These are phyloP conservation scores for Mycena belliarum DNA, from an alignment of 768 basidiomycete species.

Conservation along the genomic window DNA sequence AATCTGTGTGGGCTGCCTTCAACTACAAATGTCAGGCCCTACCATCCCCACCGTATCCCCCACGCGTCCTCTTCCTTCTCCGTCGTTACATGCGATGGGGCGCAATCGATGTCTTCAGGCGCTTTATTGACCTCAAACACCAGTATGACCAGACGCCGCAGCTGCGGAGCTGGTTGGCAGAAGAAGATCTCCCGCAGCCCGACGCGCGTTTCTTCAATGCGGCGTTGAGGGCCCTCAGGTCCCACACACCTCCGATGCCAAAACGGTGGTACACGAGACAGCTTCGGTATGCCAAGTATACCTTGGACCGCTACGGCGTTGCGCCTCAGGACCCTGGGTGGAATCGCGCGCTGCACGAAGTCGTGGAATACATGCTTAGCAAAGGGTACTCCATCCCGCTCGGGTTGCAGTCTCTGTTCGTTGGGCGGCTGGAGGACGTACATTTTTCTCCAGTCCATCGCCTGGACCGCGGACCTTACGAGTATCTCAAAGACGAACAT, in stretches of 20 bases:
- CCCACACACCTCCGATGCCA: conserved; percentile 16
- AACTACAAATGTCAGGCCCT: conserved; percentile 31
- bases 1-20: conserved; percentile 31
- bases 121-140: conserved; percentile 14
- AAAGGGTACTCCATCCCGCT: conserved; percentile 42
- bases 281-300: conserved; percentile 27
- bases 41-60: background rate
- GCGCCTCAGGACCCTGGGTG: conserved; percentile 22
- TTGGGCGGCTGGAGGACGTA: conserved; percentile 28
- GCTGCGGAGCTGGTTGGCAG: conserved; percentile 10
- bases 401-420: conserved; percentile 40
- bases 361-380: conserved; percentile 40
- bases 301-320: conserved; percentile 30
- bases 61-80: conserved; percentile 23
- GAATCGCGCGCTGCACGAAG: conserved; percentile 37
- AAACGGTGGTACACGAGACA: conserved; percentile 33
- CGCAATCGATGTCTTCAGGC: conserved; percentile 28
- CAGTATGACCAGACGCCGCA: conserved; percentile 4
- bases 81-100: conserved; percentile 39
- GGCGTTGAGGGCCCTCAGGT: conserved; percentile 15
- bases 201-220: conserved; percentile 75
- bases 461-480: background rate
- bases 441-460: background rate
- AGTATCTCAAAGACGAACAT: background rate
- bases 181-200: conserved; percentile 40